These are phyloP conservation scores for Maudiozyma turicensis DNA, from an alignment of 805 yeast genomes.

Conservation along the genomic window DNA sequence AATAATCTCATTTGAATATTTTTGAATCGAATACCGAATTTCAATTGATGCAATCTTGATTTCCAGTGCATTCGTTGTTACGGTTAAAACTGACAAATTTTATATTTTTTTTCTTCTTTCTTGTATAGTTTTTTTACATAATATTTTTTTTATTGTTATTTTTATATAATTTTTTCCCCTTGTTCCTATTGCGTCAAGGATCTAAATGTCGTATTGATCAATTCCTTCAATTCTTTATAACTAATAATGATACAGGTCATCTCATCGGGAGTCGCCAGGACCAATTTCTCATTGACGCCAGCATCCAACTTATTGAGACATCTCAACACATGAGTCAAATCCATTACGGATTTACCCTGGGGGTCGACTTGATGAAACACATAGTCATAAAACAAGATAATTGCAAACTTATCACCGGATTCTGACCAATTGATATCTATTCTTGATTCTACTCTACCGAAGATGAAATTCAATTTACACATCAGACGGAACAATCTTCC, in stretches of 20 bases:
- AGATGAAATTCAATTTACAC: conserved; percentile 68
- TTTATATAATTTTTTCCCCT: background rate
- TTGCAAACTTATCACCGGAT: conserved; percentile 63
- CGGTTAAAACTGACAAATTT: background rate
- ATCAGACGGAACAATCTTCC: conserved; percentile 75
- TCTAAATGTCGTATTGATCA: conserved; percentile 61
- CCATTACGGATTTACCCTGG: conserved; percentile 65
- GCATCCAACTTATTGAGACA: conserved; percentile 86
- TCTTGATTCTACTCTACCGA: conserved; percentile 61
- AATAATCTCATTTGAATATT: background rate
- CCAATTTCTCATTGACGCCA: conserved; percentile 74
- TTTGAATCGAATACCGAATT: background rate
- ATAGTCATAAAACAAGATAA: conserved; percentile 69
- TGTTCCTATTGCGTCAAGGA: conserved; percentile 17
- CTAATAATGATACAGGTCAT: conserved; percentile 76
- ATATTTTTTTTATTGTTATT: background rate
- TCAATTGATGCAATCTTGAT: background rate
- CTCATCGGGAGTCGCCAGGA: conserved; percentile 78
- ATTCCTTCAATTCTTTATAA: conserved; percentile 69
- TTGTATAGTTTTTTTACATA: background rate
- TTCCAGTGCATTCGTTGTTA: background rate
- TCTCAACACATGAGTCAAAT: conserved; percentile 69
- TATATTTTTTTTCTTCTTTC: background rate
- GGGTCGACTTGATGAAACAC: conserved; percentile 81
- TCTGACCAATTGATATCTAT: conserved; percentile 57